phyloP scores from a whole-genome alignment of 306 rosid species.

The Quercus alba region DNA sequence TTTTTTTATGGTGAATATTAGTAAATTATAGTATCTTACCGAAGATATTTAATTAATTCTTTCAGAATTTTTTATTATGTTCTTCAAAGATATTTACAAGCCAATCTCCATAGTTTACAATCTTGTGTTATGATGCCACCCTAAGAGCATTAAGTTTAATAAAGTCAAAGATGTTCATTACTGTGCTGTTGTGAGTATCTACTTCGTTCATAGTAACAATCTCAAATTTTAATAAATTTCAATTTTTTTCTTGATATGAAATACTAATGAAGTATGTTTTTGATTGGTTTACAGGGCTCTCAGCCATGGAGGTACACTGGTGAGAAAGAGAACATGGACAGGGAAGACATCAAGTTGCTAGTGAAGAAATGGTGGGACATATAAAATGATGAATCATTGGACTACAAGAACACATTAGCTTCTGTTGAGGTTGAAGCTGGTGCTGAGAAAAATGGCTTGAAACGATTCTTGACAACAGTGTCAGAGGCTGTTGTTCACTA shows the following conservation, averaged over 20 bases:
- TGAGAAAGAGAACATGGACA: slow-evolving; percentile 67
- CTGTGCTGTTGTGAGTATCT: slow-evolving; percentile 62
- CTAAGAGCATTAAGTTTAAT: slow-evolving; percentile 53
- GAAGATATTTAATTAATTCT: neutral
- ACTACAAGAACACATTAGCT: slow-evolving; percentile 19
- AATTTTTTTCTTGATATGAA: neutral
- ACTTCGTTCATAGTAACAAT: neutral
- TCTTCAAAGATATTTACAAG: slow-evolving; percentile 50
- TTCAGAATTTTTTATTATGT: slow-evolving; percentile 70
- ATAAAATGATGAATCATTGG: slow-evolving; percentile 62
- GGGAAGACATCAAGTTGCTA: slow-evolving; percentile 67
- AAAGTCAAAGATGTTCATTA: slow-evolving; percentile 74
- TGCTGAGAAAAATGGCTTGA: neutral
- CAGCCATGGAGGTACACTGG: slow-evolving; percentile 91
- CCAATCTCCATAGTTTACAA: slow-evolving; percentile 59
- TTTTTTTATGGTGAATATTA: too few relatives aligned
- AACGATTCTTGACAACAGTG: slow-evolving; percentile 12
- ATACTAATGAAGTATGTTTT: neutral
- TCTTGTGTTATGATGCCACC: slow-evolving; percentile 83
- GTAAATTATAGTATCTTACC: too few relatives aligned
- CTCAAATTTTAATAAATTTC: neutral
- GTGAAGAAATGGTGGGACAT: slow-evolving; percentile 81
- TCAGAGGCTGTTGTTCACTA: slow-evolving; percentile 18
- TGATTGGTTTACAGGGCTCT: slow-evolving; percentile 45
- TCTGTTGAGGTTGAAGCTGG: neutral